These are phyloP conservation scores for Dothideomycetes sp. DNA, from an alignment of 2,329 filamentous ascomycete species.

Conservation along the genomic window DNA sequence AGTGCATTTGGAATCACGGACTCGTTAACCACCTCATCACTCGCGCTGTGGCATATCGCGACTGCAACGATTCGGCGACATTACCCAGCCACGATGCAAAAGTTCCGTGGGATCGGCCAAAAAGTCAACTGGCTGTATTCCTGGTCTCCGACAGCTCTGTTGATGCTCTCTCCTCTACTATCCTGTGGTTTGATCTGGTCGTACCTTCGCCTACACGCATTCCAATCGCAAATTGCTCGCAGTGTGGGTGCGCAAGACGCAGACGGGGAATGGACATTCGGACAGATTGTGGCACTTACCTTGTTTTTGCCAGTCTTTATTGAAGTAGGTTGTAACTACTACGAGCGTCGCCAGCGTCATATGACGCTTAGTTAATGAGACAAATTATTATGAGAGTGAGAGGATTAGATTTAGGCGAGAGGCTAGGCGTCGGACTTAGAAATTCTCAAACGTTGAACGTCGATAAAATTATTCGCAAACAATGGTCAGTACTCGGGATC, in stretches of 20 bases:
- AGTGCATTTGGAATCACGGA: not conserved
- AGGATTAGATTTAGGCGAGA: too few relatives aligned
- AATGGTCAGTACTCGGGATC: too few relatives aligned
- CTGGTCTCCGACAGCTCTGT: not conserved
- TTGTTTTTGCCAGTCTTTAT: not conserved
- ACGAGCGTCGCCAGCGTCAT: not conserved
- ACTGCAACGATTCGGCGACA: not conserved
- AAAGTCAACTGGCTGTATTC: too few relatives aligned
- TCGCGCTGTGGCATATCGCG: not conserved
- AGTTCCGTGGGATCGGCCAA: not conserved
- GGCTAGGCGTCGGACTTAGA: too few relatives aligned
- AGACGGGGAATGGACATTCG: not conserved
- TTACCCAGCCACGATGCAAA: not conserved
- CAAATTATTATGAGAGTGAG: too few relatives aligned
- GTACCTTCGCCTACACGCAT: not conserved
- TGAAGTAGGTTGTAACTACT: not conserved
- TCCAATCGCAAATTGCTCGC: not conserved
- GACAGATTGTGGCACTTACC: not conserved
- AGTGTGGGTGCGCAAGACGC: not conserved
- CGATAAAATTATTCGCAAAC: too few relatives aligned
- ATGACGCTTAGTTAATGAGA: too few relatives aligned
- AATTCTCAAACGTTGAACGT: too few relatives aligned
- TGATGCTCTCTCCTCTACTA: not conserved
- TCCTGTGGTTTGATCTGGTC: not conserved
- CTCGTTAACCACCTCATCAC: not conserved